Evolutionary conservation across 306 rosid genomes (phyloP).

Genomic region (Ochetophila trinervis): DNA sequence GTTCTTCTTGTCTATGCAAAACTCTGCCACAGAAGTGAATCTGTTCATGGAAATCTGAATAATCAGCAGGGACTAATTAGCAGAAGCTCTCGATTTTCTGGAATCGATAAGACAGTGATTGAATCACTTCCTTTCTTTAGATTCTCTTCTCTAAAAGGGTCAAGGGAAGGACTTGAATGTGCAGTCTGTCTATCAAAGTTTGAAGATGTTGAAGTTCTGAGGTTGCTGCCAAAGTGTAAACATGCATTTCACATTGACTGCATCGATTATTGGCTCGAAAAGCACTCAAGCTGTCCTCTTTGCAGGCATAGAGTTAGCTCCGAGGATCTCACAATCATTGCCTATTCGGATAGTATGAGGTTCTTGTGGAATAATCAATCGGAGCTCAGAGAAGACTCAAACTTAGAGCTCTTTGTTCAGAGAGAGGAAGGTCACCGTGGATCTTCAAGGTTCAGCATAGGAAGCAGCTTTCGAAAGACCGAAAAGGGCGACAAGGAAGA

Average conservation of each 20-base stretch:
- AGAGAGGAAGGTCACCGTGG: conserved; percentile 69
- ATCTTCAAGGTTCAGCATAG: conserved; percentile 76
- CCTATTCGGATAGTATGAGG: conserved; percentile 69
- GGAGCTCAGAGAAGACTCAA: conserved; percentile 53
- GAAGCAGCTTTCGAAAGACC: conserved; percentile 77
- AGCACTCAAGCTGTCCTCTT: conserved; percentile 90
- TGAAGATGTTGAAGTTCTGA: conserved; percentile 70
- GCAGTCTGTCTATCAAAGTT: conserved; percentile 80
- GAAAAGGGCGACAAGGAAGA: conserved; percentile 39
- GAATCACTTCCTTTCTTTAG: conserved; percentile 94
- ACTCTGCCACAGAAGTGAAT: conserved; percentile 38
- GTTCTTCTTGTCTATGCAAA: conserved; percentile 62
- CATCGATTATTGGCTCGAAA: conserved; percentile 90
- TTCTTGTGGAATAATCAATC: conserved; percentile 38
- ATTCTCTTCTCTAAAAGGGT: conserved; percentile 81
- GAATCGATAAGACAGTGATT: conserved; percentile 74
- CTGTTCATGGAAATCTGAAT: conserved; percentile 12
- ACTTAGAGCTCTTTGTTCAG: conserved; percentile 69
- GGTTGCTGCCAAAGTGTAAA: conserved; percentile 81
- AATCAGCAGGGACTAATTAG: conserved; percentile 30
- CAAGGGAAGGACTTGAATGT: conserved; percentile 87
- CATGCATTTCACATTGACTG: conserved; percentile 91
- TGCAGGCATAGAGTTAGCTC: conserved; percentile 68
- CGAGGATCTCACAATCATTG: conserved; percentile 49
- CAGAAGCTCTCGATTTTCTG: conserved; percentile 68